Evolutionary conservation across 257 asterid genomes (phyloP).

Genomic region (Ocimum tenuiflorum): DNA sequence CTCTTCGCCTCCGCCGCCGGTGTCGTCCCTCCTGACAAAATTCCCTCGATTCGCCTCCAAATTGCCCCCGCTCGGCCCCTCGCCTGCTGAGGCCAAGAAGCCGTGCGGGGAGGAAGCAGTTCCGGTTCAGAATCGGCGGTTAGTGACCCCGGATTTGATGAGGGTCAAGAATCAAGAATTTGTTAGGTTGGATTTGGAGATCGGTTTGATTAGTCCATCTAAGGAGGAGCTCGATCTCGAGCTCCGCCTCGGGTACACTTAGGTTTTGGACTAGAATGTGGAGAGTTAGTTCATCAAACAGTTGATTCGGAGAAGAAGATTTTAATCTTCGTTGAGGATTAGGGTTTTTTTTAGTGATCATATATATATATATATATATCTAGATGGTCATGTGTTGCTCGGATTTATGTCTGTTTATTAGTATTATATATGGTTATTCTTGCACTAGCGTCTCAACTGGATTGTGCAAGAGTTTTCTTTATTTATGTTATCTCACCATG

Average conservation of each 20-base stretch:
- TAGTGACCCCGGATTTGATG: constrained; percentile 10
- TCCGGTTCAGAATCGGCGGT: constrained; percentile 1
- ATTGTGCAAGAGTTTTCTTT: not conserved
- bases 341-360: not conserved
- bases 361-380: not conserved
- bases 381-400: not conserved
- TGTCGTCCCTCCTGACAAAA: constrained; percentile 29
- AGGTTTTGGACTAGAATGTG: not conserved
- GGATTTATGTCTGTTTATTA: not conserved
- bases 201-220: constrained; percentile 41
- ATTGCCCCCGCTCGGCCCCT: constrained; percentile 29
- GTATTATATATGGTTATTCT: not conserved
- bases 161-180: constrained; percentile 30
- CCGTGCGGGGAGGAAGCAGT: not conserved
- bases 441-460: not conserved
- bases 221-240: constrained; percentile 80
- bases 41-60: constrained; percentile 31
- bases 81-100: constrained; percentile 14
- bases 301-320: not conserved
- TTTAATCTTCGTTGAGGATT: not conserved
- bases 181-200: constrained; percentile 66
- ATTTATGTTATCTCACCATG: too few species aligned
- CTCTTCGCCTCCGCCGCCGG: constrained; percentile 13
- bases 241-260: constrained; percentile 72
- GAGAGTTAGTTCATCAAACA: not conserved